Evolutionary conservation across 176 grass and related monocot species (phyloP).

Genomic region (Carex littledalei): DNA sequence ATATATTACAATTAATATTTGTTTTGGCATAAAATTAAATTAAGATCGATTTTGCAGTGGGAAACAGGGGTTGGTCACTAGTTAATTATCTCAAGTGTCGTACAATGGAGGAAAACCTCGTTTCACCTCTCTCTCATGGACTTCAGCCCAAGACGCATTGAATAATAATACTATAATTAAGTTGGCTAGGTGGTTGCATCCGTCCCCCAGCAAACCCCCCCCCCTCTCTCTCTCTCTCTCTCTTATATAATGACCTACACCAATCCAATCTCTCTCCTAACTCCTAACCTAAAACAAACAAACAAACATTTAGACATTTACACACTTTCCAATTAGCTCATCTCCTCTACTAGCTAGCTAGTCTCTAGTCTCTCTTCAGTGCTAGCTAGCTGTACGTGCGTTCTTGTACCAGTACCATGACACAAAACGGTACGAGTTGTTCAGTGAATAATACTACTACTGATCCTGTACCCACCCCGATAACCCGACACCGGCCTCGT

Average conservation of each 20-base stretch:
- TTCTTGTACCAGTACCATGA: conserved; percentile 14
- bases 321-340: too few species aligned
- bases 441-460: background rate
- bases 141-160: background rate
- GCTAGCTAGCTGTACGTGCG: too few species aligned
- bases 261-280: background rate
- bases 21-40: too few species aligned
- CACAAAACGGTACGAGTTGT: background rate
- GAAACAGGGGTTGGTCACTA: background rate
- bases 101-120: background rate
- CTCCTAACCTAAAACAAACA: background rate
- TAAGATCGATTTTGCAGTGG: background rate
- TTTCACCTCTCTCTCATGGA: background rate
- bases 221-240: background rate
- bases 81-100: background rate
- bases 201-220: conserved; percentile 22
- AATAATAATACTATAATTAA: background rate
- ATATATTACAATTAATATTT: too few species aligned
- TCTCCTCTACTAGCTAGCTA: background rate
- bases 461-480: background rate
- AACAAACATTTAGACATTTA: background rate
- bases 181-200: conserved; percentile 77
- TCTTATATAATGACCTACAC: conserved; percentile 22
- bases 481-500: background rate
- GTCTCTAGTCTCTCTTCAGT: background rate